Conservation (phyloP, 2,329 filamentous ascomycete genomes). For the Diaporthe caulivora region DNA sequence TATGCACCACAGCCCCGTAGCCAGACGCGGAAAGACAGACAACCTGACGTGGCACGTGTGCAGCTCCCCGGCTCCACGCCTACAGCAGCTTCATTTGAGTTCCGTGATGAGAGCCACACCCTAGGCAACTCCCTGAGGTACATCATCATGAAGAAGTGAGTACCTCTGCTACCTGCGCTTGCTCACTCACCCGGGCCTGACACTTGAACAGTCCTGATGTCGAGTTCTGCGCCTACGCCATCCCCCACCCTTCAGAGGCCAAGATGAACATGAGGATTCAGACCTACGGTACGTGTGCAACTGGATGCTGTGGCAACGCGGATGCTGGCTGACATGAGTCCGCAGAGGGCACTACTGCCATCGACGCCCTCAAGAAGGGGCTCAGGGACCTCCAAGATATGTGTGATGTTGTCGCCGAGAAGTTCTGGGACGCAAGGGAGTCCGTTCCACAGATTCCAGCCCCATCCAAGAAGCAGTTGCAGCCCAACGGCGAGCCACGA, state of each 20-base stretch:
- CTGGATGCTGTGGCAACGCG: neutral
- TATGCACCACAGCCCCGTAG: constrained; percentile 21
- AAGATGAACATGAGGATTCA: constrained; percentile 99
- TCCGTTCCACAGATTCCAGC: constrained; percentile 58
- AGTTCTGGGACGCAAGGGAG: constrained; percentile 80
- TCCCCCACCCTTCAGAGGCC: constrained; percentile 93
- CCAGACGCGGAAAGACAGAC: constrained; percentile 34
- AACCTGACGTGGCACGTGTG: constrained; percentile 27
- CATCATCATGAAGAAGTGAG: constrained; percentile 98
- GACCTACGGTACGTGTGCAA: constrained; percentile 80
- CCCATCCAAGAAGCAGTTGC: constrained; percentile 39
- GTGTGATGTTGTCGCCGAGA: constrained; percentile 93
- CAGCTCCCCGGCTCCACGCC: constrained; percentile 88
- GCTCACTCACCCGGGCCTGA: constrained; percentile 31
- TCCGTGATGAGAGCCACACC: constrained; percentile 93
- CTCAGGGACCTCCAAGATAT: constrained; percentile 89
- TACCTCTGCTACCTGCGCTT: constrained; percentile 29
- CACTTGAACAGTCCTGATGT: constrained; percentile 81
- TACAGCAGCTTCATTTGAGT: constrained; percentile 94
- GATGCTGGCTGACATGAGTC: neutral
- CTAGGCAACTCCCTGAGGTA: constrained; percentile 94
- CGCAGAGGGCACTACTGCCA: constrained; percentile 81
- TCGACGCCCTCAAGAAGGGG: constrained; percentile 90
- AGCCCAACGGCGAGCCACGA: constrained; percentile 39
- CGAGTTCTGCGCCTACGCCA: constrained; percentile 98